Base-by-base conservation (phyloP, 192 early-diverging fungal species). In the Podila horticola region DNA sequence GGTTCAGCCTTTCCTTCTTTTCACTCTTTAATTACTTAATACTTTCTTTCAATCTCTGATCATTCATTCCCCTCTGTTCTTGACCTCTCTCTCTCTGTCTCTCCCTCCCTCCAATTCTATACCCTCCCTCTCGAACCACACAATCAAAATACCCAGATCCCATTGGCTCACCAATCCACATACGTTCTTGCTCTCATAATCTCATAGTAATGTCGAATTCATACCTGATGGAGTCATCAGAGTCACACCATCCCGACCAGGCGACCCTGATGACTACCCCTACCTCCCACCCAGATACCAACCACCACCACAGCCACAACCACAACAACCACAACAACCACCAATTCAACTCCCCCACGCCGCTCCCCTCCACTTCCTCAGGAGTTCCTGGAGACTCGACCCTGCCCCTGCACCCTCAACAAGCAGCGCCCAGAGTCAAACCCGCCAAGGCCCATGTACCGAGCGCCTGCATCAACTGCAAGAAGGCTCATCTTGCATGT, bases 401-500 rank as follows among this genome's bases (percentile, higher is more conserved):
- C 2, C 36, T 51, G 2, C 66, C 81, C 19, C 73, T 75, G 11
- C 69, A 41, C 4, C 36, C 68, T 20, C 72, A 69, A 41, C 77
- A 45, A 29, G 22, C 67, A 9, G 69, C 55, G 2, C 38, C 81
- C 26, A 62, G 81, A 71, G 62, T 72, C 65, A 83, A 83, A 65
- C 38, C 76, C 4, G 83, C 84, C 68, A 94, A 92, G 69, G 84
- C 90, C 55, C 94, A 97, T 67, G 95, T 97, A 15, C 90, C 91
- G 33, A 94, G 93, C 73, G 95, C 95, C n/a, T 97, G 95, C 82
- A 85, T 91, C 41, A 94, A 96, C 83, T 97, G 95, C 84, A 95
- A 95, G 69, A 89, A 91, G 66, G 93, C 94, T 5, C 95, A 97
- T 72, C 85, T 97, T 55, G 93, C 94, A 17, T 97, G 95, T 85